Evolutionary conservation across 2,329 filamentous ascomycete genomes (phyloP), one percentile per base, ranked within the genome.

Genomic region (Onygena corvina): DNA sequence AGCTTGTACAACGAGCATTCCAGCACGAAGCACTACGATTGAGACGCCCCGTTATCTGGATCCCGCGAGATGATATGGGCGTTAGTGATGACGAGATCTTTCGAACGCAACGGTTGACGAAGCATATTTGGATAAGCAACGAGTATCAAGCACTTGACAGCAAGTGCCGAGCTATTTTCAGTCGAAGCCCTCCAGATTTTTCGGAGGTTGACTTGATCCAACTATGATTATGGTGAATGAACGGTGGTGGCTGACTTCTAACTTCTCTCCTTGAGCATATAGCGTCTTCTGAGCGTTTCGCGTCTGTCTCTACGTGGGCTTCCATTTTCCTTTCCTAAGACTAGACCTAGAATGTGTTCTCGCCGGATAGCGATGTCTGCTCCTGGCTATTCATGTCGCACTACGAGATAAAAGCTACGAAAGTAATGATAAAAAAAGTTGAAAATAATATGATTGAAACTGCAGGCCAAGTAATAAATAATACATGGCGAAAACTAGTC

Each of bases 71-170:
- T 61, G 84, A 92, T 56, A 67, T 96, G 3, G 92, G 92, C 3
- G 78, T 98, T 50, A 88, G 85, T 56, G 87, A 94, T 58, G 90
- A 96, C 57, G 92, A 98, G 70, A 83, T 96, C 38, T 75, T 75
- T 60, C 75, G 85, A 30, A 94, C 88, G 4, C 76, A 81, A 55
- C 73, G 75, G 44, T 84, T 88, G 63, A 90, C 83, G 61, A 79
- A 85, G 52, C 73, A 75, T 56, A 84, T 96, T 47, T 94, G 88
- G 85, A 88, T 96, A 62, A 94, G 86, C 59, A 95, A 95, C 64
- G 84, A 93, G 63, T 88, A 88, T 51, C 88, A 90, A 16, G 85
- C 86, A 7, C 71, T 96, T 57, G 87, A 95, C 69, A 84, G 80
- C 50, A 88, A 87, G 64, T 79, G 80, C 25, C 79, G 84, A 14